Base-by-base conservation (phyloP, 2,329 filamentous ascomycete genomes). In the Tolypocladium endophyticum region DNA sequence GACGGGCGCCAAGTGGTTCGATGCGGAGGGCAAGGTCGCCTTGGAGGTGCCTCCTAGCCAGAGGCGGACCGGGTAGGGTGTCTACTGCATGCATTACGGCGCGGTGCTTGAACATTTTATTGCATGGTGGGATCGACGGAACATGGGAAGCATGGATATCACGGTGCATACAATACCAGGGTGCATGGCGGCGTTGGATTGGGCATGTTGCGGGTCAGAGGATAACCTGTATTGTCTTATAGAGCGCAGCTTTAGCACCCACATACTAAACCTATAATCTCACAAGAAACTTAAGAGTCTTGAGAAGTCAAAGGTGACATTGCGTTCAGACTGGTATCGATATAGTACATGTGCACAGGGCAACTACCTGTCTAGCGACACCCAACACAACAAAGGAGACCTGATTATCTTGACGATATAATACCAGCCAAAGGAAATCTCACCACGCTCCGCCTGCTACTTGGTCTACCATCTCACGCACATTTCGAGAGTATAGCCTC, bases 1-100 rank as follows among this genome's bases (percentile, higher is more conserved):
- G 8, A 81, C 81, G 11, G 81, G 81, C 0, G 76, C 83, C 18
- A 74, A 75, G 55, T 96, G 90, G 90, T 72, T 87, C 57, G 90
- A 86, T 71, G 83, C 80, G 0, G 79, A 79, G 1, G 86, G 85
- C 0, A 68, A 80, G 43, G 74, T 89, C 11, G 71, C 77, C 4
- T 61, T 77, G 5, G 74, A 81, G 65, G 73, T 75, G 14, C 58
- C 60, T 7, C 69, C 71, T 7, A 58, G 66, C 45, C 65, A 66
- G 36, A 66, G 64, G 54, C 57, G 63, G 52, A 36, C 50, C 20
- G 64, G 25, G 59, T 28, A 18, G 18, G 4, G 20, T 1, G 1
- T 23, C 11, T 3, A 0, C 8, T 2, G 30, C 61, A 60, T 60
- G n/a, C 11, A 20, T 41, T 23, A 20, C 20, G 38, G 30, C 30